Evolutionary conservation across 129 eudicot genomes (phyloP), one percentile per base, ranked within the genome.

Genomic region (Deinandra increscens): DNA sequence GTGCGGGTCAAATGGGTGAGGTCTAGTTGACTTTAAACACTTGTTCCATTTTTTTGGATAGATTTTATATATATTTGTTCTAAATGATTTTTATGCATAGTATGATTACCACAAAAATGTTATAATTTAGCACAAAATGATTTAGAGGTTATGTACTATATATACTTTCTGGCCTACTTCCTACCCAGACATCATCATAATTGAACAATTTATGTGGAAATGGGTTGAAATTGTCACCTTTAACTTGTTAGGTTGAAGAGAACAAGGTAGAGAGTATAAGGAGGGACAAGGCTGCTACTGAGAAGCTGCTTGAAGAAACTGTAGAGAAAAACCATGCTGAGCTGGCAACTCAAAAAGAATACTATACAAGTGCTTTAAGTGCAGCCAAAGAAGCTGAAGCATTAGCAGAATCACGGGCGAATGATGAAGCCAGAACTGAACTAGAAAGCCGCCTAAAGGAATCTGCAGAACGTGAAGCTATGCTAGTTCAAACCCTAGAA

Each of bases 361-460:
- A 79, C 73, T 93, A 89, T 38, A 85, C 93, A 12, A 77, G 73
- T 79, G 97, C 99, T 15, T 72, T 93, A 53, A 85, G 60, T 75
- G 95, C 87, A 55, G 97, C 99, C 62, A 93, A 93, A 61, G 97
- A 93, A 77, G 99, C 97, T 26, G 97, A 89, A 82, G 88, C 99
- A 20, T 80, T 87, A 78, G 90, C 99, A 43, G 90, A 93, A 75
- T 89, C 99, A 78, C 88, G 92, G 18, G 99, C 87, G 69, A 89
- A 93, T 67, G 75, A 83, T 78, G 99, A 93, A 78, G 97, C 97
- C 60, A 84, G 95, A 76, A 81, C 80, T 59, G 92, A 89, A 80
- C 80, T 93, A 38, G 99, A 93, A 74, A 60, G 84, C 71, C 90
- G 90, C 33, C 70, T 93, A 4, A 81, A 88, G 78, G 92, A 84